phyloP scores from a whole-genome alignment of 2,329 filamentous ascomycete species.

The Talaromyces sp. region DNA sequence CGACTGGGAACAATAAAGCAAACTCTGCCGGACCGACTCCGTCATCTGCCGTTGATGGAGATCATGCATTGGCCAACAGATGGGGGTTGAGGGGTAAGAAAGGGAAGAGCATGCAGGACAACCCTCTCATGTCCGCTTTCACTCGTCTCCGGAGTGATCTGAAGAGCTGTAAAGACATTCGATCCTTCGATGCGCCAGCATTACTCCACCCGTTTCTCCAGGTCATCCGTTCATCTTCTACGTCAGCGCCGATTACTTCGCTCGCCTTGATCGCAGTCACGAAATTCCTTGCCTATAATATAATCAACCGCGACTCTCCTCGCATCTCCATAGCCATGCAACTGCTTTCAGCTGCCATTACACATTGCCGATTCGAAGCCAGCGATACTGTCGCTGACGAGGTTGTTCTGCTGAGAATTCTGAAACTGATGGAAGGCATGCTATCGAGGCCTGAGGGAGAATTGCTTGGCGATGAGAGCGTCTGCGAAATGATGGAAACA shows the following conservation, averaged over 20 bases:
- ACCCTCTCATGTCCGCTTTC: constrained; percentile 92
- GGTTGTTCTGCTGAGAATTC: constrained; percentile 86
- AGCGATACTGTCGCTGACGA: constrained; percentile 93
- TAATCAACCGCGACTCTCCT: constrained; percentile 79
- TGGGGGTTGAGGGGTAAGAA: constrained; percentile 95
- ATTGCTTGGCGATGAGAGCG: constrained; percentile 92
- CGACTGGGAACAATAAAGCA: constrained; percentile 9
- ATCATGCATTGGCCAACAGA: constrained; percentile 61
- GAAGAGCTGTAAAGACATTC: constrained; percentile 83
- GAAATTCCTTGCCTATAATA: constrained; percentile 93
- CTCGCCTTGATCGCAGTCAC: constrained; percentile 88
- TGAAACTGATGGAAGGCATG: constrained; percentile 98
- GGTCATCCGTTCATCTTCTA: constrained; percentile 93
- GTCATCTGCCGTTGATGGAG: constrained; percentile 29
- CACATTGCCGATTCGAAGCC: constrained; percentile 94
- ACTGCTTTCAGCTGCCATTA: constrained; percentile 86
- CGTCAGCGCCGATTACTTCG: constrained; percentile 92
- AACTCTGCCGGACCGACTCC: constrained; percentile 11
- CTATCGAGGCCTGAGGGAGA: constrained; percentile 88
- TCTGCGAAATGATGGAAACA: constrained; percentile 99
- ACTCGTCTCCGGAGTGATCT: constrained; percentile 83
- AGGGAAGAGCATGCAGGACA: constrained; percentile 95
- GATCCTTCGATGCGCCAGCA: constrained; percentile 79
- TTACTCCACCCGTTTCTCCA: constrained; percentile 91
- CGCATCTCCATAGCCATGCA: constrained; percentile 90